Base-by-base conservation (phyloP, 2,329 filamentous ascomycete species). In the Trichoderma lentiforme region DNA sequence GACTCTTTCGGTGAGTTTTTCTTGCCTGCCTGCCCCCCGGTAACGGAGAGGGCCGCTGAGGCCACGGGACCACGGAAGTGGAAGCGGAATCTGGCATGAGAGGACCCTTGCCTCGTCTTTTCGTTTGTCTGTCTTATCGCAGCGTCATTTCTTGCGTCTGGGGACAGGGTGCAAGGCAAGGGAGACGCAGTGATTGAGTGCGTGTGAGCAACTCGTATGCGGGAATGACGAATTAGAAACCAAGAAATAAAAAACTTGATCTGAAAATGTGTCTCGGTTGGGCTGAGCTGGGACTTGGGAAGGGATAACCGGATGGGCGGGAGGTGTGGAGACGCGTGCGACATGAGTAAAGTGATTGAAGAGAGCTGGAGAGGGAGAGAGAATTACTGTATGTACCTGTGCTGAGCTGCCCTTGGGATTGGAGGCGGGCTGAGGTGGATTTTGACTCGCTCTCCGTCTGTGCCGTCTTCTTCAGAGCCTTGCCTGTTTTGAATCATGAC, bases 1-100 rank as follows among this genome's bases (percentile, higher is more conserved):
- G 30, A 21, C 18, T 39, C 34, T 60, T 28, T 68, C 53, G 36
- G 53, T 43, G 65, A 36, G 18, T 32, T 68, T 68, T 36, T 24
- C 11, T 15, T 5, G 21, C 32, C 51, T 21, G 15, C 32, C 32
- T 34, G 32, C 32, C 53, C 34, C 56, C 56, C 28, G 56, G 56
- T 21, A 58, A 58, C 47, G 47, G 56, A 58, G 15, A 43, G 56
- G 15, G 63, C 47, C 63, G 14, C 53, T 26, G 34, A 32, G 30
- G 43, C 63, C 51, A 60, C 65, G 65, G 65, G 36, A 47, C 26
- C 34, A 30, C 65, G 56, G 26, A 56, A 36, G 43, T 24, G 43
- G 43, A 53, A 65, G 63, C 63, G 63, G 43, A 60, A 60, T 69
- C 65, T 69, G 65, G 65, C 65, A 69, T 39, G 32, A 36, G 15